phyloP scores from a whole-genome alignment of 345 rosid species.

The Boechera retrofracta region DNA sequence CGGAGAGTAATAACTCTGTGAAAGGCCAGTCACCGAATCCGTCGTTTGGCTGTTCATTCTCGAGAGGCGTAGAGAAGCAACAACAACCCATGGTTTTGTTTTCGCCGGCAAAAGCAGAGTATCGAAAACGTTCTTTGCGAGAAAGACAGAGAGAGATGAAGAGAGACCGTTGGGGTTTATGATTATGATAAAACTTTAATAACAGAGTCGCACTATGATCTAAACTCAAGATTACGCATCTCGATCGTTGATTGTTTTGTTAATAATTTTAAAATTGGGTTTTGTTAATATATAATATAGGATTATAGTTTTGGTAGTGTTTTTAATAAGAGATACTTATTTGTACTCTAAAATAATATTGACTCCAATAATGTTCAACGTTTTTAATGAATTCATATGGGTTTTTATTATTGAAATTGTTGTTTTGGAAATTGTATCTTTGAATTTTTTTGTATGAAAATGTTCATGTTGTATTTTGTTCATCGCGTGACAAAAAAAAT shows the following conservation, averaged over 20 bases:
- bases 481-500: too few species aligned
- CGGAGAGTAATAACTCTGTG: slow-evolving; percentile 54
- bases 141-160: background rate
- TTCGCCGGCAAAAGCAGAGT: background rate
- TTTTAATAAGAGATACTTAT: too few species aligned
- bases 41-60: background rate
- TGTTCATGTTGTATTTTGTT: too few species aligned
- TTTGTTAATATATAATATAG: background rate
- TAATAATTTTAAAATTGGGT: too few species aligned
- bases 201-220: background rate
- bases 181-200: background rate
- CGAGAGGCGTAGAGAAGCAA: background rate
- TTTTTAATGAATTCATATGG: too few species aligned
- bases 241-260: background rate
- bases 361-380: background rate
- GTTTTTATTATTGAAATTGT: too few species aligned
- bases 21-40: background rate
- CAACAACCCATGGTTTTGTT: background rate
- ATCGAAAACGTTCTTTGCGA: background rate
- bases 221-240: background rate
- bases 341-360: too few species aligned
- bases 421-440: too few species aligned
- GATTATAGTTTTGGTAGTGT: background rate
- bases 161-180: background rate
- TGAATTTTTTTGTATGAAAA: too few species aligned